Base-by-base conservation (phyloP, 331 rosid genomes). In the Prunus yedoensis region DNA sequence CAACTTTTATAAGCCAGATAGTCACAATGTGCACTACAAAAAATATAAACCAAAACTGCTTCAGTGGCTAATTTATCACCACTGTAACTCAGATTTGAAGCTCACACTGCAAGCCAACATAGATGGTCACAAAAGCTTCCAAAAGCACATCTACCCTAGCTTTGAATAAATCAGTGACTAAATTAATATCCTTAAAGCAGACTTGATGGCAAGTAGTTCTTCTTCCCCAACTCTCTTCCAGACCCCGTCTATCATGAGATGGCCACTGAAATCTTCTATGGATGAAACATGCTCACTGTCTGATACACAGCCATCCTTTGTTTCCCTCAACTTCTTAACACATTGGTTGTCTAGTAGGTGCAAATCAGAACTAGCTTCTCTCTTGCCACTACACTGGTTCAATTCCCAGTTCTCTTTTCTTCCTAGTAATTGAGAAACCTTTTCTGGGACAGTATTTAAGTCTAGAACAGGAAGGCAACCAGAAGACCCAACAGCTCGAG, bases 381-480 rank as follows among this genome's bases (percentile, higher is more conserved):
- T 85, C 85, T 88, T 89, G 77, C 81, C 60, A 47, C 85, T 53
- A 16, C 30, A 75, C 9, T 54, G 69, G 66, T 51, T 73, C 67
- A 35, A 66, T 79, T 81, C 87, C 78, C 74, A 32, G 62, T 74
- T 73, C 68, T 68, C 82, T 62, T 79, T 69, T 60, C 47, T 56
- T 79, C 69, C 84, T 10, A 28, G 21, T 67, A 49, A 41, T 35
- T 79, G 83, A 3, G 77, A 54, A 77, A 76, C 73, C 52, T 76
- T 65, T 52, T 56, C 35, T 2, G 15, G 5, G 16, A 72, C 58
- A 2, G 21, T 77, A 38, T 70, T 43, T 70, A 9, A 59, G 77
- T 92, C 86, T 4, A 95, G 91, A 53, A 77, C 74, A 10, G 99
- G 96, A 78, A 83, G 86, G 68, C 80, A 58, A 21, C 99, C 91